Conservation (phyloP, 2,329 filamentous ascomycete species). For the Graphiopsis chlorocephala region DNA sequence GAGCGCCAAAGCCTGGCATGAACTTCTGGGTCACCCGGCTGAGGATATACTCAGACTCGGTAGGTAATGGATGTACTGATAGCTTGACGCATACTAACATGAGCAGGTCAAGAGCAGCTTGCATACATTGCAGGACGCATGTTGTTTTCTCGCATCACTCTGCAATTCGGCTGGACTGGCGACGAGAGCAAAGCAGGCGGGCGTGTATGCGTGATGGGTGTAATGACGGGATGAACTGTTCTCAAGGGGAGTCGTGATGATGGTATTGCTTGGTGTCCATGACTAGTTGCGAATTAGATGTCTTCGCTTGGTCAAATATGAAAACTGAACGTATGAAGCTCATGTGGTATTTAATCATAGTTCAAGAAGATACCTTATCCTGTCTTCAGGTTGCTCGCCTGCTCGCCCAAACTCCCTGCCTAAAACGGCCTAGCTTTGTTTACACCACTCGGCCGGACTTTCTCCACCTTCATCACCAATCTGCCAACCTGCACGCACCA, state of each 20-base stretch:
- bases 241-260: not conserved
- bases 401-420: not conserved
- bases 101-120: constrained; percentile 37
- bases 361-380: not conserved
- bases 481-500: constrained; percentile 16
- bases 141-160: constrained; percentile 51
- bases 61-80: not conserved
- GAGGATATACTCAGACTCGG: constrained; percentile 43
- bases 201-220: constrained; percentile 39
- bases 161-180: constrained; percentile 55
- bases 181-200: constrained; percentile 32
- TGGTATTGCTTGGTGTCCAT: not conserved
- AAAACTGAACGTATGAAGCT: no score
- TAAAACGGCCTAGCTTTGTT: constrained; percentile 1
- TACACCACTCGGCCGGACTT: constrained; percentile 12
- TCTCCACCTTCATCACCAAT: constrained; percentile 14
- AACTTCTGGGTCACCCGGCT: constrained; percentile 47
- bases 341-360: no score
- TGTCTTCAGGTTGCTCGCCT: not conserved
- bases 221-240: constrained; percentile 20
- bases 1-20: constrained; percentile 52
- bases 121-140: constrained; percentile 52
- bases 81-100: not conserved
- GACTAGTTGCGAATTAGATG: no score
- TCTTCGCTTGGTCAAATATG: not conserved